These are phyloP conservation scores for Sclerotinia minor DNA, from an alignment of 2,329 filamentous ascomycete species.

Conservation along the genomic window DNA sequence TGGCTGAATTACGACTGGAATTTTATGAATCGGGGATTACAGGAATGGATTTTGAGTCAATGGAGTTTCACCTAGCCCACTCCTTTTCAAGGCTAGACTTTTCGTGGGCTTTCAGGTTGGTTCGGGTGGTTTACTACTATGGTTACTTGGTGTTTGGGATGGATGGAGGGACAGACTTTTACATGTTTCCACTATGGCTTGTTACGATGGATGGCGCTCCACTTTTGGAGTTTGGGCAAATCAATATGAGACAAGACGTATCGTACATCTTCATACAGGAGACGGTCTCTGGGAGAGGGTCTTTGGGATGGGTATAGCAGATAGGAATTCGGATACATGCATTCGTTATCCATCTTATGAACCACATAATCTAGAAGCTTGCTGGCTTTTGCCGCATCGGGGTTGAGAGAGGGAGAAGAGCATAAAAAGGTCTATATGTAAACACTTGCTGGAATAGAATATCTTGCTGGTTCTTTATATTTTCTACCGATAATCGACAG, in stretches of 20 bases:
- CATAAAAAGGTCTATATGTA: too few species aligned
- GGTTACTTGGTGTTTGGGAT: constrained; percentile 3
- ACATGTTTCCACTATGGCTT: background rate
- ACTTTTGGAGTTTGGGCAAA: background rate
- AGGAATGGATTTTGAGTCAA: background rate
- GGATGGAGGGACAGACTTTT: background rate
- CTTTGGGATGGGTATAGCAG: background rate
- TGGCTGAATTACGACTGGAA: background rate
- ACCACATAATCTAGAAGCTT: background rate
- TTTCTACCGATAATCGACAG: too few species aligned
- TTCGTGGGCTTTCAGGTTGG: background rate
- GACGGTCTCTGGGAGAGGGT: background rate
- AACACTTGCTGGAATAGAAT: too few species aligned
- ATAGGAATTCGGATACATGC: too few species aligned
- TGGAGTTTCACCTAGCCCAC: background rate
- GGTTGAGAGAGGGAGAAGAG: too few species aligned
- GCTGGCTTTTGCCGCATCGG: too few species aligned
- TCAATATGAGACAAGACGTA: constrained; percentile 1
- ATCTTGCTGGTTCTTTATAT: too few species aligned
- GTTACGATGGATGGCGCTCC: background rate
- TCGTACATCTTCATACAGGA: background rate
- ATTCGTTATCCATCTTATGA: background rate
- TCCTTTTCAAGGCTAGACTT: background rate
- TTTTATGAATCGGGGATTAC: background rate
- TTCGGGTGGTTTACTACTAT: background rate